These are phyloP conservation scores for Pythium biforme DNA, from an alignment of 352 stramenopile species.

Conservation along the genomic window DNA sequence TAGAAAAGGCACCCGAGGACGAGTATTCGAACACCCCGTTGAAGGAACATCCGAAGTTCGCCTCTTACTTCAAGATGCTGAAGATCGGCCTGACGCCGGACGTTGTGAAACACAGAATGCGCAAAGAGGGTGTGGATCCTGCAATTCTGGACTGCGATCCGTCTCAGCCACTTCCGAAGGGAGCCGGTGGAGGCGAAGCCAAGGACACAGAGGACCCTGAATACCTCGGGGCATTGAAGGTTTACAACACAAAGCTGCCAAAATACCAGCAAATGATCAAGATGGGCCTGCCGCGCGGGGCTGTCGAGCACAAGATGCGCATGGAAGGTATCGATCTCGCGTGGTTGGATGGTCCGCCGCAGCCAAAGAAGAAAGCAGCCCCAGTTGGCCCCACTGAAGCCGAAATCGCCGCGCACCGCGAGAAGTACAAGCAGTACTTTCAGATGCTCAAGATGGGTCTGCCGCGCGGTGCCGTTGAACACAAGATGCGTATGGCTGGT, in stretches of 20 bases:
- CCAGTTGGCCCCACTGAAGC: conserved; percentile 38
- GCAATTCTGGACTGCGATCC: conserved; percentile 64
- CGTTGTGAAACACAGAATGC: conserved; percentile 81
- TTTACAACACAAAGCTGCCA: conserved; percentile 64
- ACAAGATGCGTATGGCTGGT: conserved; percentile 80
- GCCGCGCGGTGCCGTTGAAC: conserved; percentile 72
- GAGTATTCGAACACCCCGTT: conserved; percentile 37
- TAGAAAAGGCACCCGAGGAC: not conserved
- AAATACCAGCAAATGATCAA: conserved; percentile 84
- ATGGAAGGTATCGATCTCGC: conserved; percentile 67
- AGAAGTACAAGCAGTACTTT: conserved; percentile 86
- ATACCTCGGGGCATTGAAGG: conserved; percentile 51
- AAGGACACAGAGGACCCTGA: conserved; percentile 41
- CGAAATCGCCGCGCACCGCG: conserved; percentile 50
- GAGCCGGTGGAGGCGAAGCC: conserved; percentile 20
- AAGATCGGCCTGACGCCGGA: conserved; percentile 64
- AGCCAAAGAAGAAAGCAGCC: conserved; percentile 34
- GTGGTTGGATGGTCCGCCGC: conserved; percentile 65
- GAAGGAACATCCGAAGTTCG: conserved; percentile 68
- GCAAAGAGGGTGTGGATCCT: conserved; percentile 60
- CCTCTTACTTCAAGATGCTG: conserved; percentile 83
- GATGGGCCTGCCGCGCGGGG: conserved; percentile 56
- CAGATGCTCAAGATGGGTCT: conserved; percentile 80
- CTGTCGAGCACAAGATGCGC: conserved; percentile 85
- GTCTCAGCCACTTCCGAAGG: conserved; percentile 40